A percentile compares a stretch with the other conserved stretches of the same genome.
These are phyloP conservation scores for Gossypium bickii DNA, from an alignment of 345 rosid species.

Conservation along the genomic window DNA sequence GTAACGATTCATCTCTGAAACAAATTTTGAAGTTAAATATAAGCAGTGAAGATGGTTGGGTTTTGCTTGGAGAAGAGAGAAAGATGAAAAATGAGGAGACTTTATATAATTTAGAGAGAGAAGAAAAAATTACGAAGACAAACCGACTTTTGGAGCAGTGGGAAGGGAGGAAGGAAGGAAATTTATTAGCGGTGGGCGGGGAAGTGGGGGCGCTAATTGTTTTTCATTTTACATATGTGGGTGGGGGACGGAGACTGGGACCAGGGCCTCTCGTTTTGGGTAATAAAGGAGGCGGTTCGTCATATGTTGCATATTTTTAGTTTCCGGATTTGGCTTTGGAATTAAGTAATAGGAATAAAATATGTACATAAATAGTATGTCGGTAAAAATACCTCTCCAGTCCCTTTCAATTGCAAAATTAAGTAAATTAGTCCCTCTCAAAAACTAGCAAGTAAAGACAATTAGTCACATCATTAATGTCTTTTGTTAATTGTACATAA, in stretches of 20 bases:
- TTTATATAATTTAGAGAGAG: not conserved
- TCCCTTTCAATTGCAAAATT: too few species aligned
- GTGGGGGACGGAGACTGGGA: not conserved
- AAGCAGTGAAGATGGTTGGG: not conserved
- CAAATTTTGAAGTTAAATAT: not conserved
- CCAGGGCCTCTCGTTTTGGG: not conserved
- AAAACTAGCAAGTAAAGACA: too few species aligned
- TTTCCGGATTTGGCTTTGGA: too few species aligned
- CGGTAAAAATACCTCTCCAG: too few species aligned
- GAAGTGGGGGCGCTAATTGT: not conserved
- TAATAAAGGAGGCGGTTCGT: not conserved
- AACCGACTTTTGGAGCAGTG: not conserved
- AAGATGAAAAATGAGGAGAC: not conserved
- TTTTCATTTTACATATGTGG: not conserved
- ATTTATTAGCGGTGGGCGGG: not conserved
- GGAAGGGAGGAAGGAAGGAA: not conserved
- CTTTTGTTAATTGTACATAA: too few species aligned
- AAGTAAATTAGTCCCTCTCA: too few species aligned
- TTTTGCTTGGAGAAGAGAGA: slow-evolving; percentile 2
- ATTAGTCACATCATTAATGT: too few species aligned
- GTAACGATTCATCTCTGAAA: not conserved
- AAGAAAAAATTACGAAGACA: not conserved
- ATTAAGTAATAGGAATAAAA: too few species aligned
- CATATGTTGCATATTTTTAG: not conserved
- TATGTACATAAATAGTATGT: too few species aligned